phyloP scores from a whole-genome alignment of 768 basidiomycete genomes.

The Lactarius trivialis region DNA sequence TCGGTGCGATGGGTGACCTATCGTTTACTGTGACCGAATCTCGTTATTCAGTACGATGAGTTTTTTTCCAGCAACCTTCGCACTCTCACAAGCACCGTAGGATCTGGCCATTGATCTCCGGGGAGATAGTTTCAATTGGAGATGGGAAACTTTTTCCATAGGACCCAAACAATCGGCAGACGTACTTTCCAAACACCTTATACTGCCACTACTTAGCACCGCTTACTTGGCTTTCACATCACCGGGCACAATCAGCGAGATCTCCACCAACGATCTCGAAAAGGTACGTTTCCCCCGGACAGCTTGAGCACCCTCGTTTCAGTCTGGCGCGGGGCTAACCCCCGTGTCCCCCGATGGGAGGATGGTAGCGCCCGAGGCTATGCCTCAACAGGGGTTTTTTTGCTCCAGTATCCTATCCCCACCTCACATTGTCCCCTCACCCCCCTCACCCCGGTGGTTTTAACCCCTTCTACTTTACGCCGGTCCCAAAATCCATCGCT shows the following conservation, averaged over 20 bases:
- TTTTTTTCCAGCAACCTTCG: conserved; percentile 13
- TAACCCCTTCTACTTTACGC: not conserved
- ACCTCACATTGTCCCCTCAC: not conserved
- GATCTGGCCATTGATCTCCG: conserved; percentile 61
- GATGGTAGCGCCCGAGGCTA: conserved; percentile 2
- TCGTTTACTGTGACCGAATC: conserved; percentile 56
- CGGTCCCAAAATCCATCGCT: not conserved
- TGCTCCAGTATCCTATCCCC: not conserved
- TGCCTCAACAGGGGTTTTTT: conserved; percentile 4
- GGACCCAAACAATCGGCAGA: conserved; percentile 63
- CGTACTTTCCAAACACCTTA: conserved; percentile 70
- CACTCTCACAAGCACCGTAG: conserved; percentile 32
- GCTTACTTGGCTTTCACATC: conserved; percentile 64
- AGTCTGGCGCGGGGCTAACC: conserved; percentile 19
- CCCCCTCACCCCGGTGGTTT: not conserved
- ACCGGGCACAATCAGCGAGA: conserved; percentile 47
- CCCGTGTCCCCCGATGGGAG: conserved; percentile 9
- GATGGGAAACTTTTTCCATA: conserved; percentile 67
- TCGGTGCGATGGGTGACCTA: conserved; percentile 51
- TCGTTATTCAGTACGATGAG: conserved; percentile 47
- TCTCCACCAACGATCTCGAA: conserved; percentile 55
- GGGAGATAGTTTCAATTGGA: conserved; percentile 61
- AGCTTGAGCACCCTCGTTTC: conserved; percentile 16
- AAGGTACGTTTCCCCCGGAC: conserved; percentile 40
- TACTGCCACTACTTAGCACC: conserved; percentile 67